These are phyloP conservation scores for Globisporangium viniferum DNA, from an alignment of 352 stramenopile genomes.

Conservation along the genomic window DNA sequence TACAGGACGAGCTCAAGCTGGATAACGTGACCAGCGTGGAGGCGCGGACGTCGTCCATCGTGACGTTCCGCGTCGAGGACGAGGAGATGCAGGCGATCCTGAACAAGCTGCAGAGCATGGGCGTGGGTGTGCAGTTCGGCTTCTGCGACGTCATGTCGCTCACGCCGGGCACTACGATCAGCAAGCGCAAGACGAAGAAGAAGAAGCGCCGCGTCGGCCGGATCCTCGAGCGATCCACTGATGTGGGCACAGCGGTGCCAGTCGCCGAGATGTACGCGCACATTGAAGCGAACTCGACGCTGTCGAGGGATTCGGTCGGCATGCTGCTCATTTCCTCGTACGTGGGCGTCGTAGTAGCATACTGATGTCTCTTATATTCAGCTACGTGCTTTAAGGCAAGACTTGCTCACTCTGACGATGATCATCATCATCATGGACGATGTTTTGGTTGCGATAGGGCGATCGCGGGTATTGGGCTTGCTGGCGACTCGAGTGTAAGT, in stretches of 20 bases:
- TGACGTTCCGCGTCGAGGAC: conserved; percentile 84
- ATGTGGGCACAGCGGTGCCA: conserved; percentile 76
- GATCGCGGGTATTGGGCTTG: conserved; percentile 76
- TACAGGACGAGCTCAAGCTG: conserved; percentile 83
- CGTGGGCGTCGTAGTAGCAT: conserved; percentile 7
- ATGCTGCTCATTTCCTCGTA: conserved; percentile 89
- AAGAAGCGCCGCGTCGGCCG: conserved; percentile 62
- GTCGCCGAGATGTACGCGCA: conserved; percentile 87
- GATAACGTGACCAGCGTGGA: conserved; percentile 84
- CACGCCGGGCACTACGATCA: conserved; percentile 78
- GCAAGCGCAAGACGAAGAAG: conserved; percentile 41
- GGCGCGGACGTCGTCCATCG: conserved; percentile 81
- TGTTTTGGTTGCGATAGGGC: conserved; percentile 30
- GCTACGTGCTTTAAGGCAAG: background rate
- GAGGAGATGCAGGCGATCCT: conserved; percentile 82
- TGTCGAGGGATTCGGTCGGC: conserved; percentile 77
- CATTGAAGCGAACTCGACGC: conserved; percentile 79
- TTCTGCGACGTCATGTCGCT: conserved; percentile 89
- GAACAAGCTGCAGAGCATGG: conserved; percentile 78
- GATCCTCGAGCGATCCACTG: conserved; percentile 74
- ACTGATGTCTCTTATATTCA: background rate
- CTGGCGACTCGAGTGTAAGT: conserved; percentile 63
- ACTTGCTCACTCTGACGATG: background rate
- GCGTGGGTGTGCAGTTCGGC: conserved; percentile 81
- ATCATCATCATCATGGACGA: background rate